Evolutionary conservation across 2,329 filamentous ascomycete species (phyloP).

Genomic region (Penicillium decumbens): DNA sequence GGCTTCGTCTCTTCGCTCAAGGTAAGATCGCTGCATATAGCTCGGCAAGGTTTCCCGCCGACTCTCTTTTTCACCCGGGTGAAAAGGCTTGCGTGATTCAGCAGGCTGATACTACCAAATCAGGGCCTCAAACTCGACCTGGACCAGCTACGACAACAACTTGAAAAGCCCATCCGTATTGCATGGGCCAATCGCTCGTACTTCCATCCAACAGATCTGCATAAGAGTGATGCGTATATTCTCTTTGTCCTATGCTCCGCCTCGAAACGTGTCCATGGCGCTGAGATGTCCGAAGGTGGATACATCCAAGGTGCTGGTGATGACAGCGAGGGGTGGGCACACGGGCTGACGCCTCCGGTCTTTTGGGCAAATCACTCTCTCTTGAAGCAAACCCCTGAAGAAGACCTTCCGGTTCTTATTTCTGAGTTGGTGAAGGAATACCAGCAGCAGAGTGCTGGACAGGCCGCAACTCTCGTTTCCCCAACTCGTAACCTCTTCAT

Average conservation of each 20-base stretch:
- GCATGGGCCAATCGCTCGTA: conserved; percentile 74
- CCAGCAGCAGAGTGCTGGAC: conserved; percentile 14
- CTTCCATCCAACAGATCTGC: conserved; percentile 45
- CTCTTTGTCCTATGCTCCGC: conserved; percentile 82
- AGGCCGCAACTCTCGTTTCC: conserved; percentile 31
- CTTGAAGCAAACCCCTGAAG: conserved; percentile 62
- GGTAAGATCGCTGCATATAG: conserved; percentile 24
- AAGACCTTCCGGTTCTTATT: conserved; percentile 55
- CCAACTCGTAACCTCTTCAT: conserved; percentile 39
- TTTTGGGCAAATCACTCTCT: conserved; percentile 69
- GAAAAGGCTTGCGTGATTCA: conserved; percentile 1
- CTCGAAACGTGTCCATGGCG: conserved; percentile 65
- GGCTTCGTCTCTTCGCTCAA: conserved; percentile 51
- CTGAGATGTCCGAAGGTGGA: conserved; percentile 64
- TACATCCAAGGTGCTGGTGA: conserved; percentile 96
- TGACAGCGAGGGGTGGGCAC: conserved; percentile 89
- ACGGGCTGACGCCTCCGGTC: conserved; percentile 67
- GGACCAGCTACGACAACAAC: conserved; percentile 48
- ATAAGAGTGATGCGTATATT: conserved; percentile 54
- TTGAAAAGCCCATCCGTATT: conserved; percentile 69
- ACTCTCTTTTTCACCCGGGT: conserved; percentile 2
- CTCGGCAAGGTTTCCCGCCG: background rate
- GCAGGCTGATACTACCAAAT: background rate
- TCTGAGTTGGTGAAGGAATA: conserved; percentile 37
- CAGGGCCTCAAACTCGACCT: conserved; percentile 60